Evolutionary conservation across 352 stramenopile genomes (phyloP), one percentile per base, ranked within the genome.

Genomic region (Pythium vanterpoolii): DNA sequence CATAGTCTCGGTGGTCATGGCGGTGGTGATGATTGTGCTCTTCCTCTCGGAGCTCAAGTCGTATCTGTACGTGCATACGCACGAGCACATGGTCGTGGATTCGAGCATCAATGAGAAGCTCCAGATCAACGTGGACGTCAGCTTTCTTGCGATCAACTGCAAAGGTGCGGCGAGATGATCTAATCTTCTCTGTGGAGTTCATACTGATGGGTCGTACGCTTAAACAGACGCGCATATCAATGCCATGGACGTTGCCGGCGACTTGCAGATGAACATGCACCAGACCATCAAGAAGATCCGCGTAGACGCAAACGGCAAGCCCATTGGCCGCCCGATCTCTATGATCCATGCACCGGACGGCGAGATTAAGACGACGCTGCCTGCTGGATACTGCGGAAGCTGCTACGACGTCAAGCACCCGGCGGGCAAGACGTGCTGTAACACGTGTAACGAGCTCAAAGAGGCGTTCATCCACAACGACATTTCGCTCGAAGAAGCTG

Each of bases 211-310:
- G 26, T 10, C 18, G 14, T 43, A 11, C 16, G 14, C 1, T 44
- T 55, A 2, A 31, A 23, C 48, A 79, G 96, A 99, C 72, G 84
- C 98, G 28, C 95, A 99, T 69, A 74, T 99, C 38, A 98, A 99
- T 76, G 93, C 95, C 4, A 99, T 99, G 89, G 97, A 99, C 72
- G 95, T 99, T 36, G 96, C 97, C 1, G 97, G 97, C 16, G 97
- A 99, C 63, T 89, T 98, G 57, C 96, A 99, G 70, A 77, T 99
- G 27, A 87, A 98, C 65, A 90, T 99, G 68, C 93, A 98, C 62
- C 94, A 99, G 60, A 96, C 88, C 7, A 85, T 99, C 52, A 77
- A 90, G 43, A 99, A 98, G 77, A 91, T 87, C 61, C 82, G 94
- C 1, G 61, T 99, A 19, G 79, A 89, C 47, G 50, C 72, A 1